phyloP scores from a whole-genome alignment of 1,139 yeast genomes.

The Candida sanyaensis region DNA sequence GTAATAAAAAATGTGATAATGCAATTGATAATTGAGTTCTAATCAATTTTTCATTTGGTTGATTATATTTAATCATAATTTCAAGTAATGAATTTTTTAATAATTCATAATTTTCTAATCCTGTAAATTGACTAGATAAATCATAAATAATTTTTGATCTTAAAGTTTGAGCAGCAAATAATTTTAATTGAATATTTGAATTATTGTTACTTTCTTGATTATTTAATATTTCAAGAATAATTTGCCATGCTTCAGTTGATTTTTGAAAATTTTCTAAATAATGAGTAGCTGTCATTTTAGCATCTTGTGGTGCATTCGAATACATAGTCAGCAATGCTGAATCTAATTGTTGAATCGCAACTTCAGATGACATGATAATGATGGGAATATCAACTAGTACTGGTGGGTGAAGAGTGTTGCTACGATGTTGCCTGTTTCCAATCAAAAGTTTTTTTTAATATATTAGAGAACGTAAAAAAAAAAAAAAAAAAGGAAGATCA shows the following conservation, averaged over 20 bases:
- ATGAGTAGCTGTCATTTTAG: slow-evolving; percentile 62
- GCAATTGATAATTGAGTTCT: slow-evolving; percentile 82
- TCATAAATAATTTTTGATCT: slow-evolving; percentile 85
- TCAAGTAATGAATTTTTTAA: slow-evolving; percentile 65
- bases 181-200: slow-evolving; percentile 58
- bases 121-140: slow-evolving; percentile 69
- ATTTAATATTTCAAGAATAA: slow-evolving; percentile 39
- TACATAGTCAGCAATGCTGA: slow-evolving; percentile 66
- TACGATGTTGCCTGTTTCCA: no score
- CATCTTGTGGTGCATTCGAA: slow-evolving; percentile 48
- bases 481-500: no score
- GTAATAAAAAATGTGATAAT: slow-evolving; percentile 79
- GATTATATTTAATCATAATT: slow-evolving; percentile 50
- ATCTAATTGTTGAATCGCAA: slow-evolving; percentile 26
- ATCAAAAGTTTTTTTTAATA: no score
- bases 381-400: no score
- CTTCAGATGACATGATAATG: slow-evolving; percentile 8
- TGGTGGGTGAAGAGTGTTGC: no score
- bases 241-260: slow-evolving; percentile 69
- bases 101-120: slow-evolving; percentile 41
- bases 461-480: no score
- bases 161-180: slow-evolving; percentile 90
- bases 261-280: slow-evolving; percentile 83
- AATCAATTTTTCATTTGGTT: slow-evolving; percentile 54
- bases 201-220: slow-evolving; percentile 21